Evolutionary conservation across 2,329 filamentous ascomycete species (phyloP).

Genomic region (Talaromyces amestolkiae): DNA sequence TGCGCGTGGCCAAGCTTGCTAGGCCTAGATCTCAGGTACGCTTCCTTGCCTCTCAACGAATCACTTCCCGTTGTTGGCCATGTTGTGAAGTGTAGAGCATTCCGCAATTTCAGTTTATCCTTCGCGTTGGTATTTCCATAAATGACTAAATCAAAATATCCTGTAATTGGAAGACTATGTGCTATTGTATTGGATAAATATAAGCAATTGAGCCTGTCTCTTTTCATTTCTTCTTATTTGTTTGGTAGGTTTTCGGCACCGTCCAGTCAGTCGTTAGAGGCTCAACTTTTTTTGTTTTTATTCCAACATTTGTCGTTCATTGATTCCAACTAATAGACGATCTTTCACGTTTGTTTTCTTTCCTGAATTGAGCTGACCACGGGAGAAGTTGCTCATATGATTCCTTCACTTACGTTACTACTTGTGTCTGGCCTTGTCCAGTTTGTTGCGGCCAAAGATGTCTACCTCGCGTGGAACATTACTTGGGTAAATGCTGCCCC

Average conservation of each 20-base stretch:
- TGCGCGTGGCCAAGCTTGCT: not conserved
- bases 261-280: conserved; percentile 5
- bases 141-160: conserved; percentile 9
- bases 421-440: conserved; percentile 14
- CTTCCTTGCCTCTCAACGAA: conserved; percentile 8
- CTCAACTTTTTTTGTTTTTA: not conserved
- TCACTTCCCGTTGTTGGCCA: not conserved
- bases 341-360: conserved; percentile 11
- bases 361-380: not conserved
- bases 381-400: conserved; percentile 1
- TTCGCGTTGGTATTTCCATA: conserved; percentile 17
- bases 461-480: conserved; percentile 62
- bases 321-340: conserved; percentile 17
- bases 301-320: not conserved
- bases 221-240: not conserved
- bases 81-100: conserved; percentile 7
- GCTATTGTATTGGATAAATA: not conserved
- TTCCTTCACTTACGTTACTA: not conserved
- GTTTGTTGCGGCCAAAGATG: conserved; percentile 30
- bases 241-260: conserved; percentile 16
- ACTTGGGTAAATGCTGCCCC: conserved; percentile 71
- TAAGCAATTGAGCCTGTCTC: not conserved
- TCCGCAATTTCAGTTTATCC: conserved; percentile 9
- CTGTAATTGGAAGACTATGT: not conserved
- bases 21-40: not conserved